Evolutionary conservation across 1,284 basidiomycete genomes (phyloP).

Genomic region (Anthracocystis setariae): DNA sequence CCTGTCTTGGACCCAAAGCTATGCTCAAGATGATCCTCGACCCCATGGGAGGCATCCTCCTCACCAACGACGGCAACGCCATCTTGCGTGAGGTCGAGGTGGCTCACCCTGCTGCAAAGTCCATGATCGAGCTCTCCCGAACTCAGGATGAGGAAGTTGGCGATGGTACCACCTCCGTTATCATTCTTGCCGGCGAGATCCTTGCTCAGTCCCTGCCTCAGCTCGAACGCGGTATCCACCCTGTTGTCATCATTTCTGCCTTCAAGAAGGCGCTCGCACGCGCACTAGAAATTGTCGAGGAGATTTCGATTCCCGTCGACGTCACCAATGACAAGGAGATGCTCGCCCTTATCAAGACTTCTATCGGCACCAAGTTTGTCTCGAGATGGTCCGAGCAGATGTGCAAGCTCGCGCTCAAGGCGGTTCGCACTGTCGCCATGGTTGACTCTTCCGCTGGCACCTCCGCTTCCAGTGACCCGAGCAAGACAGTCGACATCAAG

Average conservation of each 20-base stretch:
- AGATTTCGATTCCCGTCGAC: conserved; percentile 90
- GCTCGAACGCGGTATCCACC: conserved; percentile 95
- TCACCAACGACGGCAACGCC: conserved; percentile 97
- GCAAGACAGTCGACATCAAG: conserved; percentile 89
- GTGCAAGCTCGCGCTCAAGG: conserved; percentile 92
- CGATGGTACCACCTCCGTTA: conserved; percentile 96
- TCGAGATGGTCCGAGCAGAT: conserved; percentile 96
- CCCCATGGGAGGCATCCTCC: conserved; percentile 66
- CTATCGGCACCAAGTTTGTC: conserved; percentile 99
- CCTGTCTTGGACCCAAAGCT: conserved; percentile 94
- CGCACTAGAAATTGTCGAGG: conserved; percentile 85
- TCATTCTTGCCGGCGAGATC: conserved; percentile 98
- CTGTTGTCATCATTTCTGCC: conserved; percentile 97
- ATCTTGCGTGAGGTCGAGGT: conserved; percentile 98
- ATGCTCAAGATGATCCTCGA: conserved; percentile 99
- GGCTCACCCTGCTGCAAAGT: conserved; percentile 96
- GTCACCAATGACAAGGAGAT: conserved; percentile 87
- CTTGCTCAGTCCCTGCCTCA: conserved; percentile 92
- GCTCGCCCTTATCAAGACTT: conserved; percentile 96
- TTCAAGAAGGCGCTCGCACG: conserved; percentile 95
- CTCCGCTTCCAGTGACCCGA: conserved; percentile 19
- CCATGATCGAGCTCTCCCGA: conserved; percentile 97
- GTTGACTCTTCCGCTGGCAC: conserved; percentile 67
- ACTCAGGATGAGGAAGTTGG: conserved; percentile 99
- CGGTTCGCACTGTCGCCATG: conserved; percentile 82